Evolutionary conservation across 2,329 filamentous ascomycete genomes (phyloP), one percentile per base, ranked within the genome.

Genomic region (Pestalotiopsis sp.): DNA sequence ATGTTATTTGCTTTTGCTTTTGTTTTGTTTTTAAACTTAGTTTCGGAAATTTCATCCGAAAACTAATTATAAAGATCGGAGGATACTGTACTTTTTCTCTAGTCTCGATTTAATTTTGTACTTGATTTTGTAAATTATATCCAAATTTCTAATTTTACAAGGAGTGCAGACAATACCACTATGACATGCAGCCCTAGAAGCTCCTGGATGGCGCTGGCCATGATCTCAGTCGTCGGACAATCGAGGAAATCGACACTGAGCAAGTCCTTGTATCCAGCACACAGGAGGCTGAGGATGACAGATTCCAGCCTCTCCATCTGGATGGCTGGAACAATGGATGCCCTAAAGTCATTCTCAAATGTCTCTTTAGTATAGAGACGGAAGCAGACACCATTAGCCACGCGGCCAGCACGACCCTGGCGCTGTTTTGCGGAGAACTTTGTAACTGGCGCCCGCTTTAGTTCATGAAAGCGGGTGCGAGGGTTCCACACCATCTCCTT

Each of bases 391-490:
- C 85, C 84, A 56, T 81, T 75, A 65, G 81, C 80, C 3, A 85
- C 81, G 70, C 83, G 78, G 5, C 84, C 84, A 35, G 84, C 84
- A 67, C 83, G 77, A n/a, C 83, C 84, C 44, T 83, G 81, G 66
- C 85, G 79, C 70, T 86, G 82, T 61, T 80, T 79, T 1, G 80
- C 75, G 67, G 82, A 84, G 3, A 84, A 82, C 68, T 81, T 80
- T 72, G 81, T 84, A 56, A 81, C 77, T 84, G 84, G 86, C 10
- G 77, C 80, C 56, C 77, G 79, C 55, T 77, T 73, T 17, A 85
- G 72, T 57, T 77, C 74, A 7, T 77, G 78, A 52, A 82, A 80
- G 7, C 79, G 77, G 4, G 73, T 73, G 4, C 71, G 67, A 56
- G 81, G 78, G 67, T 83, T 78, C 69, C 83, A 84, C 44, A 84